Base-by-base conservation (phyloP, 176 grass and related monocot genomes). In the Pontederia paniculata region DNA sequence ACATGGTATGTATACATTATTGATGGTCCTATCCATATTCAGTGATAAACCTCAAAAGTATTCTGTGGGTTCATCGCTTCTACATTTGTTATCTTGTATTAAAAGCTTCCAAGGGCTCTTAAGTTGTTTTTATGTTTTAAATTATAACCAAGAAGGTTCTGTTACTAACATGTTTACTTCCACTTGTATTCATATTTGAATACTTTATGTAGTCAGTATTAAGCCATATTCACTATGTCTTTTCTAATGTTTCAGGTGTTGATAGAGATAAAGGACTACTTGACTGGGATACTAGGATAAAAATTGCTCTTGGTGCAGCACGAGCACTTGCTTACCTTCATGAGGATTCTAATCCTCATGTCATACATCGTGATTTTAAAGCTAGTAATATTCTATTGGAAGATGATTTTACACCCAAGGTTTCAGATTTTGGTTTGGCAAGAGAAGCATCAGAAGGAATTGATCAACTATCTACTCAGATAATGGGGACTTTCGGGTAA, bases 1-100 rank as follows among this genome's bases (percentile, higher is more conserved):
- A 50, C 93, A 98, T 73, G 93, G 86, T 98, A 91, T 56, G 56
- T 60, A 31, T 46, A 55, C 63, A 47, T 52, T 68, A 69, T 56
- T 63, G 43, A 50, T 50, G 13, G 5, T 50, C 4, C n/a, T 6
- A 13, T 15, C 15, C 48, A 50, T 17, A 50, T 7, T 16, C 16
- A 5, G 7, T 15, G 25, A 8, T 56, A 11, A 56, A 23, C 14
- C 12, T 5, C 25, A 28, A 37, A 37, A 2, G 5, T 37, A n/a
- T 37, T 56, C 11, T 55, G 18, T 25, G 19, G 17, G 6, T 13
- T 28, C 23, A 56, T 56, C 14, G 23, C 54, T 22, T 12, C 53
- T 23, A 56, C 22, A 22, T 52, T 37, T 37, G 3, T 37, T 37
- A 37, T 37, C 5, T 37, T 37, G 5, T 37, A 37, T 37, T 6